Evolutionary conservation across 768 basidiomycete genomes (phyloP), one percentile per base, ranked within the genome.

Genomic region (Termitomyces sp.): DNA sequence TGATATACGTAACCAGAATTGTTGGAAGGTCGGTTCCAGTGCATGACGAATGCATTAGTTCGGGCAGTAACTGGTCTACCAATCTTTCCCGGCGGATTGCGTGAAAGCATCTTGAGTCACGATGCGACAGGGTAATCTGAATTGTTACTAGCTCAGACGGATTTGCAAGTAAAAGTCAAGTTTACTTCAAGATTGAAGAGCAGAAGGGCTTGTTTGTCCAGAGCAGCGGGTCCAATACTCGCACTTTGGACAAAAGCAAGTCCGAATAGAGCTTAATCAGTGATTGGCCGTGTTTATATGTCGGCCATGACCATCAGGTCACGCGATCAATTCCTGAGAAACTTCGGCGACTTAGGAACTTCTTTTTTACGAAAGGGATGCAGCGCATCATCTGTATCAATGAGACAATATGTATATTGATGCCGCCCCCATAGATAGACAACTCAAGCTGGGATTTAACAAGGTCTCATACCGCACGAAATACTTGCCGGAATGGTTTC

Each of bases 41-140:
- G 57, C 28, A 69, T 35, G 28, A 60, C 58, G 30, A 65, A 69
- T 24, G 68, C 66, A 53, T 69, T 69, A 6, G 64, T 64, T 2
- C 48, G 48, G 9, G 61, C 67, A 6, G 8, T 20, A 9, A 65
- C 52, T 36, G 30, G 35, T 32, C 20, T 52, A 6, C 63, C 63
- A 20, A 46, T 49, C 3, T 48, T 59, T 53, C 65, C 63, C 46
- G 53, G 56, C 4, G 10, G 9, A n/a, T 18, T 44, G 50, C 59
- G 62, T 35, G 40, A 38, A 16, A 45, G 28, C 59, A 60, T 60
- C 55, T 28, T 52, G 36, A 6, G 28, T 26, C 10, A 51, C 14
- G 16, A 38, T 24, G n/a, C 51, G 18, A 40, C 40, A n/a, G 22
- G 18, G 6, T 10, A 36, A 26, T 36, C 16, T 54, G 53, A 43